Evolutionary conservation across 495 filamentous ascomycete genomes (phyloP).

Genomic region (Lindgomyces ingoldianus): DNA sequence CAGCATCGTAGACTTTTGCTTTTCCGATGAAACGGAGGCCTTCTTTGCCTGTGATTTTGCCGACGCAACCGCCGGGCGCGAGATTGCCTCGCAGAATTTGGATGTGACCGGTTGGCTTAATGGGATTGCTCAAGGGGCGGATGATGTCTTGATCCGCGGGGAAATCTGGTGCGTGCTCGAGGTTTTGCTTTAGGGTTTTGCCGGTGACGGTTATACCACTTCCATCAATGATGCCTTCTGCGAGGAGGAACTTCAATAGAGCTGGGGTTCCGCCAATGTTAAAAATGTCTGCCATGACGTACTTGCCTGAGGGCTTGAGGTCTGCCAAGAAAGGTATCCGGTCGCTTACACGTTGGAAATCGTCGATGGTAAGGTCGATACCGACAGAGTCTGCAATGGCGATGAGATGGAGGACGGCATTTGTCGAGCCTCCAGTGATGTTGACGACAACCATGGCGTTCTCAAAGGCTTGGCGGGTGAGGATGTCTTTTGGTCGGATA

Average conservation of each 20-base stretch:
- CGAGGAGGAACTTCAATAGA: constrained; percentile 86
- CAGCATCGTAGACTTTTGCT: constrained; percentile 79
- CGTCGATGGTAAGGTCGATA: constrained; percentile 91
- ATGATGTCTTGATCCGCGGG: constrained; percentile 86
- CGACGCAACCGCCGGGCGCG: constrained; percentile 87
- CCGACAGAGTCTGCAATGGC: constrained; percentile 94
- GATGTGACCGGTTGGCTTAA: constrained; percentile 93
- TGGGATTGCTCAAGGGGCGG: constrained; percentile 84
- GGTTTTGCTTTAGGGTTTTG: constrained; percentile 88
- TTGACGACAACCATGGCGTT: constrained; percentile 95
- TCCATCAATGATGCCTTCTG: constrained; percentile 86
- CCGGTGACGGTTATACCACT: constrained; percentile 90
- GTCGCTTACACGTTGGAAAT: constrained; percentile 95
- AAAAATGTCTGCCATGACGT: constrained; percentile 90
- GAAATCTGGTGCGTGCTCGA: constrained; percentile 75
- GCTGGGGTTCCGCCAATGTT: constrained; percentile 89
- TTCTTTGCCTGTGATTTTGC: constrained; percentile 99
- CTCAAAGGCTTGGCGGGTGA: constrained; percentile 91
- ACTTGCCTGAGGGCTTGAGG: constrained; percentile 95
- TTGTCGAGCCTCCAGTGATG: constrained; percentile 94
- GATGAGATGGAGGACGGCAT: constrained; percentile 94
- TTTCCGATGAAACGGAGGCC: constrained; percentile 84
- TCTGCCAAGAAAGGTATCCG: constrained; percentile 91
- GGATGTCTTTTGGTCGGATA: constrained; percentile 83
- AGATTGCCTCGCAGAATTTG: constrained; percentile 92